Percentiles rank a stretch among this genome's conserved stretches.
phyloP scores from a whole-genome alignment of 768 basidiomycete species.

The Hydnomerulius pinastri region DNA sequence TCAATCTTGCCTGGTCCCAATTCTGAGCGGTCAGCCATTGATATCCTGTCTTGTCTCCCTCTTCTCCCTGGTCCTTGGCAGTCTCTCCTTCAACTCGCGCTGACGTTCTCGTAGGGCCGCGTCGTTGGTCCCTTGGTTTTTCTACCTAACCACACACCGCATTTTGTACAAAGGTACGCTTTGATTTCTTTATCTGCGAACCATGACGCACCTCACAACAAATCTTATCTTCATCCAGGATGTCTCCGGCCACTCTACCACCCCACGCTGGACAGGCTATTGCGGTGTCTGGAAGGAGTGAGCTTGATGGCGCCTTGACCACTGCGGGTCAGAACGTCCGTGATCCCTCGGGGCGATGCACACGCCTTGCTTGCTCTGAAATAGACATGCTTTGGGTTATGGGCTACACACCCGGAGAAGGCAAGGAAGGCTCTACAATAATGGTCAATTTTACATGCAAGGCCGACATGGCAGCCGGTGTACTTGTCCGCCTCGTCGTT shows the following conservation, averaged over 20 bases:
- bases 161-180: neutral
- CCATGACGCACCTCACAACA: neutral
- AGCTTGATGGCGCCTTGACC: conserved; percentile 5
- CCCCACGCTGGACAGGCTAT: neutral
- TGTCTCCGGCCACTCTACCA: neutral
- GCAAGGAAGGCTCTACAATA: conserved; percentile 62
- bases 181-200: neutral
- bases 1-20: conserved; percentile 19
- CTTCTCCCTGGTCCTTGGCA: neutral
- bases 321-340: conserved; percentile 12
- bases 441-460: conserved; percentile 52
- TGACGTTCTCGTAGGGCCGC: neutral
- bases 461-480: conserved; percentile 24
- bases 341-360: conserved; percentile 7
- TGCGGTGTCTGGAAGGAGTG: too few relatives aligned
- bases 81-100: neutral
- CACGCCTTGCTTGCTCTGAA: conserved; percentile 45
- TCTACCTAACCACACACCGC: neutral
- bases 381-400: conserved; percentile 63
- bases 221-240: neutral
- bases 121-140: neutral
- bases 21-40: neutral
- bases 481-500: conserved; percentile 75
- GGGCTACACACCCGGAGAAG: conserved; percentile 64
- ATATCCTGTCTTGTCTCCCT: neutral